Base-by-base conservation (phyloP, 192 early-diverging fungal genomes). In the Linnemannia schmuckeri region DNA sequence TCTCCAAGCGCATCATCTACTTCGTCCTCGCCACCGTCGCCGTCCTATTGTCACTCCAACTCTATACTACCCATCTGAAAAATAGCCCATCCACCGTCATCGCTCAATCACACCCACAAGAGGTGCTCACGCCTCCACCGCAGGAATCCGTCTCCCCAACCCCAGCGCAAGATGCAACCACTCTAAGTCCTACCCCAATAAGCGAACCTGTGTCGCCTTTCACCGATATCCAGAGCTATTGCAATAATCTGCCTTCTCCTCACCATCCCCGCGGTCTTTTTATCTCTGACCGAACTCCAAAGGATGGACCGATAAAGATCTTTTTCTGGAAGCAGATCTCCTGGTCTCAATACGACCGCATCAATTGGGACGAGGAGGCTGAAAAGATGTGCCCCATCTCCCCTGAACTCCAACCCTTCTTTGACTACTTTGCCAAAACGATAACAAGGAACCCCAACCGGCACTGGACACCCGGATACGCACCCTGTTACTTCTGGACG, bases 401-500 rank as follows among this genome's bases (percentile, higher is more conserved):
- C 10, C 70, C 35, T 6, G 27, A 20, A 12, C 70, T 71, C 27
- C 70, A 71, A 38, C 70, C 70, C 18, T 71, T 71, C 70, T 71
- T 71, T 71, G 42, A 44, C 42, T 44, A 44, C 42, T 44, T 44
- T 44, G 42, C 42, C 4, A 44, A 6, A 44, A 44, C 42, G 42
- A 6, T 44, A 3, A 44, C 42, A 44, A 44, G 42, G 42, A 40
- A 71, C 35, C 70, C n/a, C 35, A 35, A 38, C 70, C 70, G 27
- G 70, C 27, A 71, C 18, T 71, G 70, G 70, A 35, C n/a, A 4
- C 18, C 20, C 17, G 70, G 70, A 41, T 71, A 71, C 33, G 70
- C 70, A 20, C 70, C 70, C 27, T 71, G 70, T 17, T 35, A 35
- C 37, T 71, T 71, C 38, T 71, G 70, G 70, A 71, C 18, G 33